phyloP scores from a whole-genome alignment of 108 stramenopile genomes.

The Cyclostephanos tholiformis region DNA sequence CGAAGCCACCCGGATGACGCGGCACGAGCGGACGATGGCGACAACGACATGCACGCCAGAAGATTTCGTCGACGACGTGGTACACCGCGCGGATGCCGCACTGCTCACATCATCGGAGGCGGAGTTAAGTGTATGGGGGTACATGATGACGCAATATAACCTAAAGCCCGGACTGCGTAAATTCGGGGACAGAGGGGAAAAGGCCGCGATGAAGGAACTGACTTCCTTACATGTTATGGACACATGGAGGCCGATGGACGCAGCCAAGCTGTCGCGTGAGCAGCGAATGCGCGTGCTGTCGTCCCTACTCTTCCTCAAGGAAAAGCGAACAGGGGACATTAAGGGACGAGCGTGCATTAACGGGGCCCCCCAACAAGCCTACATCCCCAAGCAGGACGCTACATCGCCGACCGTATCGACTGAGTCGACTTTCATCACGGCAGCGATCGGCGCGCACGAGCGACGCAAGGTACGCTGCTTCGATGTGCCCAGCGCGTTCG shows the following conservation, averaged over 20 bases:
- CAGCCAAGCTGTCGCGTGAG: not conserved
- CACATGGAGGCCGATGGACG: not conserved
- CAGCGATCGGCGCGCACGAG: conserved; percentile 44
- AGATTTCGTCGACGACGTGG: not conserved
- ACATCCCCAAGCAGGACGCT: conserved; percentile 33
- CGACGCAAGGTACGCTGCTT: conserved; percentile 35
- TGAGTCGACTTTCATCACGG: conserved; percentile 29
- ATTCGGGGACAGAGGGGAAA: not conserved
- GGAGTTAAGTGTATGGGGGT: not conserved
- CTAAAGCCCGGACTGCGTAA: conserved; percentile 1
- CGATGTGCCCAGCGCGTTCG: conserved; percentile 56
- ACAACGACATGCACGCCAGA: not conserved
- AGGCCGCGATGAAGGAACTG: not conserved
- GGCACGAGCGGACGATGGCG: not conserved
- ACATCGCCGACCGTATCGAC: conserved; percentile 28
- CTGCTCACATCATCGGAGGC: not conserved
- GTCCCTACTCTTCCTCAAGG: conserved; percentile 34
- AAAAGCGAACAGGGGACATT: conserved; percentile 36
- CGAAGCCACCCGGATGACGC: not conserved
- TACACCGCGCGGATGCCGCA: not conserved
- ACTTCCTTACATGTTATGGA: not conserved
- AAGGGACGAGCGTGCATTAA: conserved; percentile 39
- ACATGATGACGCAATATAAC: conserved; percentile 2
- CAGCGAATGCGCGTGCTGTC: conserved; percentile 20
- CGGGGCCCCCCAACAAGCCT: conserved; percentile 31